These are phyloP conservation scores for Fusarium dimerum DNA, from an alignment of 2,329 filamentous ascomycete species.

Conservation along the genomic window DNA sequence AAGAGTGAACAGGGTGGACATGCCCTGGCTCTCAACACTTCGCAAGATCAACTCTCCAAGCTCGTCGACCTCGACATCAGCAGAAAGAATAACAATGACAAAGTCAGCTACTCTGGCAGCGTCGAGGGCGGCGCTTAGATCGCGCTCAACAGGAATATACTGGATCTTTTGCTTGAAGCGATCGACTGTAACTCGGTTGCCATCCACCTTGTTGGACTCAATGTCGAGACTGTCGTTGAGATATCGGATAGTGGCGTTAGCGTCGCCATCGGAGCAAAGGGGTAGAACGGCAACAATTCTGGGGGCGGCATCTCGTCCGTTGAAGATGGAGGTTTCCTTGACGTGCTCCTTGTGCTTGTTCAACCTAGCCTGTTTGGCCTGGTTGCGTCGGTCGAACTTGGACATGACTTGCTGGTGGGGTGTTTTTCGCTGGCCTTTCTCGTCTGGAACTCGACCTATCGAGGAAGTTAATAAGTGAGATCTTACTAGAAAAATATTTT, in stretches of 20 bases:
- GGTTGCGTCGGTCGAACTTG: slow-evolving; percentile 92
- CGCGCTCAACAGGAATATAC: slow-evolving; percentile 74
- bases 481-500: slow-evolving; percentile 2
- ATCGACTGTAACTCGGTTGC: slow-evolving; percentile 71
- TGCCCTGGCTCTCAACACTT: slow-evolving; percentile 87
- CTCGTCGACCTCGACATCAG: slow-evolving; percentile 79
- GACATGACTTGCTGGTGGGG: slow-evolving; percentile 97
- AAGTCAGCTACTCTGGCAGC: slow-evolving; percentile 89
- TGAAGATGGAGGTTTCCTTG: slow-evolving; percentile 77
- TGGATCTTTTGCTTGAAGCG: slow-evolving; percentile 94
- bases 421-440: slow-evolving; percentile 77
- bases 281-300: slow-evolving; percentile 87
- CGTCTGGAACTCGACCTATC: slow-evolving; percentile 74
- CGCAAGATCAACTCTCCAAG: slow-evolving; percentile 83
- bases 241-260: slow-evolving; percentile 64
- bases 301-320: slow-evolving; percentile 83
- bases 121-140: slow-evolving; percentile 78
- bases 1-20: slow-evolving; percentile 87
- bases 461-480: background rate
- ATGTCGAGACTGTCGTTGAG: slow-evolving; percentile 82
- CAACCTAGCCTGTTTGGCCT: slow-evolving; percentile 85
- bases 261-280: slow-evolving; percentile 72
- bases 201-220: slow-evolving; percentile 61
- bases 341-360: slow-evolving; percentile 82
- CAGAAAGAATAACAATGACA: slow-evolving; percentile 81